Evolutionary conservation across 2,329 filamentous ascomycete species (phyloP), one percentile per base, ranked within the genome.

Genomic region (Cordyceps cateniannulata): DNA sequence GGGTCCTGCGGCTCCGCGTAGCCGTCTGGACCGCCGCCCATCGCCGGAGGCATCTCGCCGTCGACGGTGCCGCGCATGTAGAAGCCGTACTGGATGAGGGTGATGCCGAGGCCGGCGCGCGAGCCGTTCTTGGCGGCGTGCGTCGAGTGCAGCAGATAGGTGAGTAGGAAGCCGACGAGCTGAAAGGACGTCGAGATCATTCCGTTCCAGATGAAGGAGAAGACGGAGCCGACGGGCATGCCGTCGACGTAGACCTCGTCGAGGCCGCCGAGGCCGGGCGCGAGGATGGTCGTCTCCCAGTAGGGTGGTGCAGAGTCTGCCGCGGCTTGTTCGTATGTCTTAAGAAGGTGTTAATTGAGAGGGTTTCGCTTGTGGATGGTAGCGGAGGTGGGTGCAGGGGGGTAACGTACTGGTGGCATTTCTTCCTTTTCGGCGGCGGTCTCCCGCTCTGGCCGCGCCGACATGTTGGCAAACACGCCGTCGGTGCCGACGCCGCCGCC

Each of bases 171-270:
- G 59, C 95, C 95, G 75, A 97, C 91, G 65, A 98, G 85, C 74
- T 96, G 91, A 81, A 99, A 98, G 48, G 93, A 96, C 83, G 96
- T 93, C 65, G 91, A 96, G 66, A 99, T 98, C 85, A 98, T 93
- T 76, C 84, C 89, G 76, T 96, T 96, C 91, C 91, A 96, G 66
- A 93, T 79, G 69, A 96, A 96, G 63, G 86, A 89, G 77, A 96
- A 96, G 63, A 95, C 79, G 53, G 90, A 92, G 65, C 91, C 91
- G 58, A 96, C 95, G 3, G 96, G 92, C 70, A 99, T 88, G 68
- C 95, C 95, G 72, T 99, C 95, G 61, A 99, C 90, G 70, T 95
- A 99, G 52, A 99, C 93, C 73, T 99, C 95, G 71, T 98, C 93
- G 44, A 87, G 85, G n/a, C 89, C 90, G 57, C 89, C 89, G 65